Conservation (phyloP, 2,329 filamentous ascomycete genomes). For the Colletotrichum liriopes region DNA sequence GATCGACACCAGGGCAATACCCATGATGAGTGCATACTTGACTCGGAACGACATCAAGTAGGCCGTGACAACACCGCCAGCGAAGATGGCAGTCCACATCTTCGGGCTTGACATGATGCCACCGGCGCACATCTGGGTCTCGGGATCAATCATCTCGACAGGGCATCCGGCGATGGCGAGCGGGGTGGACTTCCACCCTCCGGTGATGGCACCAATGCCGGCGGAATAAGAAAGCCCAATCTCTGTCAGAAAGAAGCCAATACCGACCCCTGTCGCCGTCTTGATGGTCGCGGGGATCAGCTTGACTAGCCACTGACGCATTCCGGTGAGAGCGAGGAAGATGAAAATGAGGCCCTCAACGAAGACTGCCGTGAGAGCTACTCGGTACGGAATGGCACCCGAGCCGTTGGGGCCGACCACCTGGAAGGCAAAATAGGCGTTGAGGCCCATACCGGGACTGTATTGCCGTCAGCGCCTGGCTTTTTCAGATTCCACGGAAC, state of each 20-base stretch:
- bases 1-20: constrained; percentile 80
- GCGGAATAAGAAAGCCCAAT: constrained; percentile 82
- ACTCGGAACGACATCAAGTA: constrained; percentile 85
- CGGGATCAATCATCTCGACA: constrained; percentile 63
- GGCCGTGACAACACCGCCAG: constrained; percentile 84
- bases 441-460: constrained; percentile 78
- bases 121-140: constrained; percentile 66
- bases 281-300: constrained; percentile 77
- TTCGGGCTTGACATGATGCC: constrained; percentile 85
- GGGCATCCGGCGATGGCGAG: constrained; percentile 84
- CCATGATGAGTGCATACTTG: constrained; percentile 82
- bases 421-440: constrained; percentile 78
- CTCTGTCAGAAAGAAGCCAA: constrained; percentile 75
- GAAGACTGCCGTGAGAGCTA: constrained; percentile 76
- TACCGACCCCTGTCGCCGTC: constrained; percentile 76
- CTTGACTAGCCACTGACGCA: constrained; percentile 81
- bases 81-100: constrained; percentile 90
- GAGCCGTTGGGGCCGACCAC: constrained; percentile 74
- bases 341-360: constrained; percentile 77
- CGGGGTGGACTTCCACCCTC: constrained; percentile 75
- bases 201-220: constrained; percentile 87
- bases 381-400: constrained; percentile 70
- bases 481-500: neutral
- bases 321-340: constrained; percentile 75
- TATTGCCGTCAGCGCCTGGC: constrained; percentile 30